Conservation (phyloP, 1,284 basidiomycete species). For the Agaricales sp. region DNA sequence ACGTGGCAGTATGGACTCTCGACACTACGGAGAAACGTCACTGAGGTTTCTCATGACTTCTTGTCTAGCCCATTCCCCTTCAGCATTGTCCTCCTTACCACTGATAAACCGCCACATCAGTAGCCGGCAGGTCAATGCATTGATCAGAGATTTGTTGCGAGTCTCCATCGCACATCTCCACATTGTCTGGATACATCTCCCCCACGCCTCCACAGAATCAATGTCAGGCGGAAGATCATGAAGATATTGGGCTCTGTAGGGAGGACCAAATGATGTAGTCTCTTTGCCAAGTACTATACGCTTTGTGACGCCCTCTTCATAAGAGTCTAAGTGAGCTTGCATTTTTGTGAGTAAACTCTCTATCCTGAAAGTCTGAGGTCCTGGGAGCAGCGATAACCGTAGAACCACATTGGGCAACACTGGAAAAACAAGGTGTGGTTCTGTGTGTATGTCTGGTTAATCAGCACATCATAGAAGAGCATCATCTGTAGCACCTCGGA, state of each 20-base stretch:
- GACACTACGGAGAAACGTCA: too few relatives aligned
- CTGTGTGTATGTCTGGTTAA: background rate
- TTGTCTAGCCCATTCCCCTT: background rate
- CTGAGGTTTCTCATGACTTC: background rate
- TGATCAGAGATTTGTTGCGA: background rate
- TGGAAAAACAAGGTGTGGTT: background rate
- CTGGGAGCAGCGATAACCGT: background rate
- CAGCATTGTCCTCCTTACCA: background rate
- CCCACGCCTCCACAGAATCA: background rate
- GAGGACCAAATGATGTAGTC: background rate
- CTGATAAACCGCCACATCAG: background rate
- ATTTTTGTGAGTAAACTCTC: background rate
- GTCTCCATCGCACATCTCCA: background rate
- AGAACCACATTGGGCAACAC: background rate
- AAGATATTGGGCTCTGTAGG: background rate
- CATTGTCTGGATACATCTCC: background rate
- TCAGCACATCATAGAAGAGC: background rate
- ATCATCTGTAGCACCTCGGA: background rate
- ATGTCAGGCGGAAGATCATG: background rate
- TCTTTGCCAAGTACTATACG: background rate
- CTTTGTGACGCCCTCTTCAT: background rate
- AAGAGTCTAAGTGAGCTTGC: background rate
- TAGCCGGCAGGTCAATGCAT: background rate
- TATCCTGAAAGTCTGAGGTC: background rate
- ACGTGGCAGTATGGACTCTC: too few relatives aligned